A percentile compares a stretch with the other conserved stretches of the same genome.
These are phyloP conservation scores for Chaetothyriales sp. DNA, from an alignment of 2,329 filamentous ascomycete genomes.

Conservation along the genomic window DNA sequence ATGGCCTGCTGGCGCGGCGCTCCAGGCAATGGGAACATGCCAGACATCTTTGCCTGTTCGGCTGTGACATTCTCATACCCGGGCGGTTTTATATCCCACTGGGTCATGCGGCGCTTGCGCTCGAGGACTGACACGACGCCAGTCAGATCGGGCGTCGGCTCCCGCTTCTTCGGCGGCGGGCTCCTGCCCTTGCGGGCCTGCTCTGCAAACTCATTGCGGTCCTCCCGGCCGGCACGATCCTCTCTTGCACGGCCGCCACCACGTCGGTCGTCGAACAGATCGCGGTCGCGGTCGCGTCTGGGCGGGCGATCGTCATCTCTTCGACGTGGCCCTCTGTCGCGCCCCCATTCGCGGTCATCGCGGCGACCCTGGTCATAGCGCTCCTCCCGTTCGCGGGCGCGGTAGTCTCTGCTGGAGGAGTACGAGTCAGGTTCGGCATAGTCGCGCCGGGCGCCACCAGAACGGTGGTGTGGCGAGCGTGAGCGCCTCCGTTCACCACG, in stretches of 20 bases:
- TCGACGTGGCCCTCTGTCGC: conserved; percentile 48
- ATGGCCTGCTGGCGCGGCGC: conserved; percentile 89
- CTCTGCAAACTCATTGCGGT: conserved; percentile 35
- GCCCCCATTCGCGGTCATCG: conserved; percentile 62
- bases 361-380: conserved; percentile 57
- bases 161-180: conserved; percentile 72
- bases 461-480: conserved; percentile 65
- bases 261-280: conserved; percentile 48
- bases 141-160: conserved; percentile 89
- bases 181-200: conserved; percentile 48
- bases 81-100: conserved; percentile 98
- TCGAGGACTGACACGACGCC: conserved; percentile 68
- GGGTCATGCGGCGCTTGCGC: conserved; percentile 81
- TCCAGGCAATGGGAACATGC: conserved; percentile 96
- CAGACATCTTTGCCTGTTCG: conserved; percentile 93
- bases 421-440: conserved; percentile 63
- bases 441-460: conserved; percentile 45
- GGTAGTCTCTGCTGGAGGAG: conserved; percentile 80
- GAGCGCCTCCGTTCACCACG: conserved; percentile 51
- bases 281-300: conserved; percentile 43
- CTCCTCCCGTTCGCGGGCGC: conserved; percentile 86
- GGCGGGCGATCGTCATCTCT: conserved; percentile 50
- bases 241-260: conserved; percentile 26
- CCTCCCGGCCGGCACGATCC: conserved; percentile 29
- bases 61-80: conserved; percentile 97